phyloP scores from a whole-genome alignment of 108 stramenopile genomes.

The Nitzschia putrida region DNA sequence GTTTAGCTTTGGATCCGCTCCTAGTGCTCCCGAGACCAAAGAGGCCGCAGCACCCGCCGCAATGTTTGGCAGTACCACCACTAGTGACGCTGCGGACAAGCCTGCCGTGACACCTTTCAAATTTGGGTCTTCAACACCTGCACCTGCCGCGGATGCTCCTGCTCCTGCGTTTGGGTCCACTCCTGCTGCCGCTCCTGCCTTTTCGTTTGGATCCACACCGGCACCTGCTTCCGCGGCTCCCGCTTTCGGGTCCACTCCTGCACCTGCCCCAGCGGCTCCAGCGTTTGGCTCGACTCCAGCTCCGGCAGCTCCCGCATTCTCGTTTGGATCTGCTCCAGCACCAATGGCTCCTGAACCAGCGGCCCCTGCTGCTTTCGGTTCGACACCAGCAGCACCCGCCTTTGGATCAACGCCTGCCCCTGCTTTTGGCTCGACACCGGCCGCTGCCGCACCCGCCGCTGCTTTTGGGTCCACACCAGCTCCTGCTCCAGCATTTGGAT shows the following conservation, averaged over 20 bases:
- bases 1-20: not conserved
- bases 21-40: not conserved
- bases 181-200: conserved; percentile 2
- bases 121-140: not conserved
- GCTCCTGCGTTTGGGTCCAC: conserved; percentile 15
- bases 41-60: not conserved
- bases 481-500: conserved; percentile 11
- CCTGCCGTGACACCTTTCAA: not conserved
- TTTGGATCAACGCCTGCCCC: not conserved
- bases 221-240: conserved; percentile 6
- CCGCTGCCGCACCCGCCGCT: not conserved
- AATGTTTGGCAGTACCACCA: conserved; percentile 9
- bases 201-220: conserved; percentile 29
- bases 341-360: conserved; percentile 1
- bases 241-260: conserved; percentile 26
- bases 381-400: conserved; percentile 11
- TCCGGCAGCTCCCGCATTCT: conserved; percentile 7
- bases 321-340: conserved; percentile 30
- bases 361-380: conserved; percentile 11
- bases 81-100: too few relatives aligned
- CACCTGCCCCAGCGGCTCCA: conserved; percentile 12
- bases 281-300: conserved; percentile 23
- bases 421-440: conserved; percentile 9
- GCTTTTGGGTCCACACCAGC: conserved; percentile 3
- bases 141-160: conserved; percentile 7